phyloP scores from a whole-genome alignment of 805 yeast genomes.

The Candida pini region DNA sequence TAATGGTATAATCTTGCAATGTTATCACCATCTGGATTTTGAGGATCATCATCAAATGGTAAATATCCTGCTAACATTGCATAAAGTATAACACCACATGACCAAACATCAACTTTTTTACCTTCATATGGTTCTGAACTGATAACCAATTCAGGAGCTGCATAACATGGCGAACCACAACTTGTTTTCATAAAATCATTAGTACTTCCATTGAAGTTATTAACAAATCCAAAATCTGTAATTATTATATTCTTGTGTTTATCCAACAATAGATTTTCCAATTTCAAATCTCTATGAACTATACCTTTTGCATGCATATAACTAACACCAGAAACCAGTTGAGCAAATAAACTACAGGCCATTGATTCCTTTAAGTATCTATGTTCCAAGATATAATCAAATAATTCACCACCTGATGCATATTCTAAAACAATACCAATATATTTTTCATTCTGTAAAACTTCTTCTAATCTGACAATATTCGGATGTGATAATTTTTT shows the following conservation, averaged over 20 bases:
- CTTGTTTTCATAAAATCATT: constrained; percentile 86
- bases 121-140: constrained; percentile 86
- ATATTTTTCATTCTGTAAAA: constrained; percentile 87
- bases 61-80: constrained; percentile 97
- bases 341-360: constrained; percentile 88
- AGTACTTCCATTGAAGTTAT: constrained; percentile 65
- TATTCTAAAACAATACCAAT: constrained; percentile 95
- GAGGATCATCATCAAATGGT: constrained; percentile 96
- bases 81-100: constrained; percentile 89
- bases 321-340: constrained; percentile 87
- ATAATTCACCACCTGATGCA: constrained; percentile 96
- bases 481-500: constrained; percentile 87
- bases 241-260: constrained; percentile 81
- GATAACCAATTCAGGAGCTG: constrained; percentile 95
- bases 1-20: constrained; percentile 86
- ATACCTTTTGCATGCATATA: constrained; percentile 80
- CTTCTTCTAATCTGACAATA: constrained; percentile 87
- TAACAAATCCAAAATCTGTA: constrained; percentile 93
- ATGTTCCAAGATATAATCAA: constrained; percentile 84
- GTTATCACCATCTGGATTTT: constrained; percentile 93
- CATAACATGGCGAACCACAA: constrained; percentile 98
- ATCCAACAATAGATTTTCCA: constrained; percentile 72
- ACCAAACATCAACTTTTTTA: constrained; percentile 93
- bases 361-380: constrained; percentile 79
- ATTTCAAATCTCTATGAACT: constrained; percentile 71